Conservation (phyloP, 495 filamentous ascomycete species). For the Lasiosphaeria hispida region DNA sequence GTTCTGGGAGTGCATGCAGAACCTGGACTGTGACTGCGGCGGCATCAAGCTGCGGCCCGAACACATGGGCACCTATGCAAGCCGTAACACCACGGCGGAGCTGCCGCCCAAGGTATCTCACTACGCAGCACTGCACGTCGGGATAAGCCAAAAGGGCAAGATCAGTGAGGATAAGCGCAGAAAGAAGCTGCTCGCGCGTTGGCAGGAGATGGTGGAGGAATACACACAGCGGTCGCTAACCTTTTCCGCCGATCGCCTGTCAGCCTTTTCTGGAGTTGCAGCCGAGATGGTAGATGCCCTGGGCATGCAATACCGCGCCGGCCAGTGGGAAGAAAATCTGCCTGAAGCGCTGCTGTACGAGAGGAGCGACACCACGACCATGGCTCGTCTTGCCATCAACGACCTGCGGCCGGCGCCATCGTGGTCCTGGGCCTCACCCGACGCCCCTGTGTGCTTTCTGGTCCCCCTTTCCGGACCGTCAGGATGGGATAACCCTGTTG, state of each 20-base stretch:
- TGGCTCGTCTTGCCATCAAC: not conserved
- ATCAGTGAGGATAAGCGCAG: not conserved
- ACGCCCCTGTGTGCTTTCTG: conserved; percentile 10
- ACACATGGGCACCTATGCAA: conserved; percentile 4
- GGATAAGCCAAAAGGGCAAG: not conserved
- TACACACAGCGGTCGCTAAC: conserved; percentile 25
- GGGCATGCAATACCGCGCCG: conserved; percentile 23
- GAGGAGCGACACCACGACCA: not conserved
- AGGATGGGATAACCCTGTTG: not conserved
- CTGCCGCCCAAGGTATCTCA: conserved; percentile 6
- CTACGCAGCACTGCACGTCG: conserved; percentile 6
- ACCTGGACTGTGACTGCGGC: conserved; percentile 2
- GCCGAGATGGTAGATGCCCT: conserved; percentile 16
- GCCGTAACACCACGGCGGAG: not conserved
- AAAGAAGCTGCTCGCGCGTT: conserved; percentile 12
- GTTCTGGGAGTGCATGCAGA: conserved; percentile 9
- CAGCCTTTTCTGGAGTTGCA: conserved; percentile 25
- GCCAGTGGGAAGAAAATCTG: conserved; percentile 28
- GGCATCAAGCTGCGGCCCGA: not conserved
- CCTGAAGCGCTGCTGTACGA: conserved; percentile 17
- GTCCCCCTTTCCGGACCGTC: not conserved
- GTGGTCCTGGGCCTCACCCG: conserved; percentile 17
- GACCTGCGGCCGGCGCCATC: conserved; percentile 7
- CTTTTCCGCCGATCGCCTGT: conserved; percentile 20
- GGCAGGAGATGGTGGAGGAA: conserved; percentile 27